Base-by-base conservation (phyloP, 805 yeast species). In the Crinitomyces ghanaensis region DNA sequence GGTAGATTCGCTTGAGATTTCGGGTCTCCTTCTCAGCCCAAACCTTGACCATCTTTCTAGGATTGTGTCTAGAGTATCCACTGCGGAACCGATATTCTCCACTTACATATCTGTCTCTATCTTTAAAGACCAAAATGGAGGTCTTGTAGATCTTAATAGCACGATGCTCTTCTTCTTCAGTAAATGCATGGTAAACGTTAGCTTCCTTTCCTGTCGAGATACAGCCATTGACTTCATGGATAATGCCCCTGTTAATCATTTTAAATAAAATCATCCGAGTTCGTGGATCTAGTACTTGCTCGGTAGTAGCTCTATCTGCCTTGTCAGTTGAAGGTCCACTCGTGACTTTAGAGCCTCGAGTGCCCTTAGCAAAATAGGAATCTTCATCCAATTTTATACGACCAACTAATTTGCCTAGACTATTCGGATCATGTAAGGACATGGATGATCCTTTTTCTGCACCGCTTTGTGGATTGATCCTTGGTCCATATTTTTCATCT, bases 11-110 rank as follows among this genome's bases (percentile, higher is more conserved):
- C 54, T 83, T 88, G 56, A 91, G 65, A 53, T 91, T 91, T 36
- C 99, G 62, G 45, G 86, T 88, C 59, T 91, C 99, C 52, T 91
- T 91, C 54, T 91, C 98, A 0, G 98, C 97, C 99, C 99, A 91
- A 16, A 86, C 70, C 55, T 83, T 84, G 41, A 91, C 95, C 96
- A 91, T 88, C 52, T 88, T 88, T 50, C 98, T 68, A 6, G 97
- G 97, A 51, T 91, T 91, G 44, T 85, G 84, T 48, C 82, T 85
- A 37, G 68, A 71, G 25, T 74, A 72, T 46, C 88, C 83, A 51
- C 82, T 80, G 50, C 96, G 64, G 59, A 91, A 91, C 36, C 99
- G 64, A 57, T 73, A 88, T 59, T 91, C 99, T 23, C 98, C 98
- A 52, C 80, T 86, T 12, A 91, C 97, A 50, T 91, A 91, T 46